Base-by-base conservation (phyloP, 2,329 filamentous ascomycete genomes). In the Aspergillus sp. region DNA sequence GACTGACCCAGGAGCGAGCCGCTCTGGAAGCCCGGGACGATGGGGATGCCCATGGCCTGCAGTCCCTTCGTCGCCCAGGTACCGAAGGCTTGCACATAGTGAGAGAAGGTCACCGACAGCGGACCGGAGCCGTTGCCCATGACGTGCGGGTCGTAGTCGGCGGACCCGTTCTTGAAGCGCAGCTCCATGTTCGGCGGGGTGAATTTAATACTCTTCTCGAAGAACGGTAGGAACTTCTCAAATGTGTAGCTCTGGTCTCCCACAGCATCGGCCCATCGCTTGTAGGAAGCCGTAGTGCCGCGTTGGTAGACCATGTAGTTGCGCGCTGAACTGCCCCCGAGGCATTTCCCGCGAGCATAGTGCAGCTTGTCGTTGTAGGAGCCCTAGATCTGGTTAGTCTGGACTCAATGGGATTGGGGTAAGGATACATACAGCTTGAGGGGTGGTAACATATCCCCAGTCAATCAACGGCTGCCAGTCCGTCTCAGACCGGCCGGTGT, bases 1-100 rank as follows among this genome's bases (percentile, higher is more conserved):
- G 75, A 70, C 2, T 67, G 67, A 6, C 80, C 81, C 14, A 76
- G 58, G 3, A 84, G 66, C 4, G 65, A 65, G 24, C 81, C 81
- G 36, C 71, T 72, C 59, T 78, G 76, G 62, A 81, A 80, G 12
- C 75, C 79, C 3, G 68, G 29, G 1, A 68, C 57, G 3, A 67
- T 68, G 1, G 69, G 62, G 20, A 83, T 66, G 0, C 80, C 80
- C 12, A 82, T 73, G 1, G 72, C 72, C 18, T 77, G 62, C 54
- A 83, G 69, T 1, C 72, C 79, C 9, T 65, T 63, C 11, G 63
- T 67, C 64, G 72, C 73, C 75, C 76, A 81, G 10, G 73, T 77
- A 4, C 72, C 71, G 26, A 78, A 78, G 0, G 76, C 65, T 58
- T 73, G 67, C 3, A 71, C 76, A 49, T 71, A 81, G 53, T 80